A percentile compares a stretch with the other conserved stretches of the same genome.
Evolutionary conservation across 2,329 filamentous ascomycete genomes (phyloP).

Genomic region (Thielaviopsis euricoi): DNA sequence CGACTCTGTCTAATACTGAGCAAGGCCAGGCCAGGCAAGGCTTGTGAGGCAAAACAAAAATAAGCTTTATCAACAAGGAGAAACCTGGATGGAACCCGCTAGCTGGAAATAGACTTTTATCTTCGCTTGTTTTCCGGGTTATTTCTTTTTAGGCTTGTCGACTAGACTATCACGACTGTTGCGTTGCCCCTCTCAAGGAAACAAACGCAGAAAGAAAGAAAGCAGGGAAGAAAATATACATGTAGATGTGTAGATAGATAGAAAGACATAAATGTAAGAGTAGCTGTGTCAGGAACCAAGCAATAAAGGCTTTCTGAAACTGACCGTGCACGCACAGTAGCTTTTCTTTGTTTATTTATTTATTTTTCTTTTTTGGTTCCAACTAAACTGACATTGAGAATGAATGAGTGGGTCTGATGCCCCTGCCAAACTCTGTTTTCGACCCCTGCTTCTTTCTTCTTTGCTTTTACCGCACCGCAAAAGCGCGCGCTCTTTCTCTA

Average conservation of each 20-base stretch:
- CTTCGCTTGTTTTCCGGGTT: no score
- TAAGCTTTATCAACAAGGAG: no score
- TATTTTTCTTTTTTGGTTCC: neutral
- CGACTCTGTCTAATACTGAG: no score
- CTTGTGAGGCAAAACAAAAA: no score
- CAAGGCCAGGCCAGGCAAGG: no score
- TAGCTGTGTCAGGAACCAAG: slow-evolving; percentile 4
- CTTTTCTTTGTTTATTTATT: neutral
- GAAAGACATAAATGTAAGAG: neutral
- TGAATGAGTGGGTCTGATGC: neutral
- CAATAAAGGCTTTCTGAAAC: slow-evolving; percentile 5
- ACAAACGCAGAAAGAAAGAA: neutral
- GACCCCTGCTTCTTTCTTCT: neutral
- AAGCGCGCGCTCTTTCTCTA: neutral
- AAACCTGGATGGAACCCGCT: no score
- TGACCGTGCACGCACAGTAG: no score
- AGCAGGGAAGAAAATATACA: no score
- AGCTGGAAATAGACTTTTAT: no score
- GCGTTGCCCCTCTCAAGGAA: neutral
- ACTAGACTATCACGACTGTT: neutral
- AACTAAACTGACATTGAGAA: neutral
- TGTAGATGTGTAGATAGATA: neutral
- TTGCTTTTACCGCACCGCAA: neutral
- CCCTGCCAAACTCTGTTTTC: neutral
- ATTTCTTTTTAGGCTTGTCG: no score